Conservation (phyloP, 352 stramenopile species). For the Chrysophaeum taylorii region DNA sequence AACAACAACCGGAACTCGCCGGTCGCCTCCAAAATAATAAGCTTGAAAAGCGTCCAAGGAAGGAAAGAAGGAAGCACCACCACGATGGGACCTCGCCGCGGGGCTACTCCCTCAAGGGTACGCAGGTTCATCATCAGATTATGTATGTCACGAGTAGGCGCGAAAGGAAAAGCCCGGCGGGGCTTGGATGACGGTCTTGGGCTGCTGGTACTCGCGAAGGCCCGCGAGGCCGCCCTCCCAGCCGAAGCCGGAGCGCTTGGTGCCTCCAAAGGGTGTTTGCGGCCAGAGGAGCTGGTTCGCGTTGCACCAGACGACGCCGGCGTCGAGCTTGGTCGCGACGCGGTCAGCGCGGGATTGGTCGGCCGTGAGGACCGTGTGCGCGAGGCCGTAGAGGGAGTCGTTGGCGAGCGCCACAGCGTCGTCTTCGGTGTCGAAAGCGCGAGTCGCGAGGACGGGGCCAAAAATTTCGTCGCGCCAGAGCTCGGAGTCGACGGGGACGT, state of each 20-base stretch:
- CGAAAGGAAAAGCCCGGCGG: background rate
- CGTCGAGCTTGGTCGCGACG: slow-evolving; percentile 28
- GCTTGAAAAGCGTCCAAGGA: too few species aligned
- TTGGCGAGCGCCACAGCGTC: slow-evolving; percentile 28
- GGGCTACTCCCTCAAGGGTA: background rate
- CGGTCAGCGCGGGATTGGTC: slow-evolving; percentile 26
- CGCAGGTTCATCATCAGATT: background rate
- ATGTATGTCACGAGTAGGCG: too few species aligned
- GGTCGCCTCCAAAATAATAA: too few species aligned
- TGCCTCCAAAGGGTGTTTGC: background rate
- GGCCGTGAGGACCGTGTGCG: slow-evolving; percentile 30
- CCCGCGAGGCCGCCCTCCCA: background rate
- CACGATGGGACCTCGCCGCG: background rate
- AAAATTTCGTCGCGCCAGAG: slow-evolving; percentile 34
- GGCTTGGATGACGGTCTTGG: background rate
- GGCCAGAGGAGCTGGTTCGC: slow-evolving; percentile 8
- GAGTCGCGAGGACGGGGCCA: slow-evolving; percentile 25
- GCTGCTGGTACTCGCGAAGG: background rate
- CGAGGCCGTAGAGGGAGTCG: slow-evolving; percentile 28
- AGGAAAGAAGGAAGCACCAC: too few species aligned
- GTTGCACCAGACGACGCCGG: slow-evolving; percentile 33
- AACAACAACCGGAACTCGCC: too few species aligned
- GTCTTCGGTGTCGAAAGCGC: slow-evolving; percentile 24
- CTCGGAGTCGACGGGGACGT: slow-evolving; percentile 22
- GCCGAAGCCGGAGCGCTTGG: background rate